phyloP scores from a whole-genome alignment of 1,284 basidiomycete genomes.

The Malassezia psittaci region DNA sequence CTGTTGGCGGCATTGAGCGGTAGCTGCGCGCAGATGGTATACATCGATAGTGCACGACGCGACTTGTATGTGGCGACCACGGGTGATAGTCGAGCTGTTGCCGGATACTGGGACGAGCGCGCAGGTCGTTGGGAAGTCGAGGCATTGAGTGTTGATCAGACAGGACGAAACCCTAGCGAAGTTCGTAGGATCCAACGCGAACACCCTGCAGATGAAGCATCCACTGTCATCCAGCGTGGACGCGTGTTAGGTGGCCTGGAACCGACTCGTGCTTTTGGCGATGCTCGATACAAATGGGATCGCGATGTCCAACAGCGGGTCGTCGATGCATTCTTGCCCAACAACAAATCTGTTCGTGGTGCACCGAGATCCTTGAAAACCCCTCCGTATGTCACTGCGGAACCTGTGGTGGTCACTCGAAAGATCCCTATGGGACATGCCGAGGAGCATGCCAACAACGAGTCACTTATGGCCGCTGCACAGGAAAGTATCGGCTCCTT shows the following conservation, averaged over 20 bases:
- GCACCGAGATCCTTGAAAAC: slow-evolving; percentile 38
- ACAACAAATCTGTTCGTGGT: slow-evolving; percentile 22
- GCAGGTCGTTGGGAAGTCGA: slow-evolving; percentile 68
- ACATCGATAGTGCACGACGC: slow-evolving; percentile 41
- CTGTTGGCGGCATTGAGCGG: slow-evolving; percentile 41
- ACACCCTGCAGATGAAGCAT: slow-evolving; percentile 64
- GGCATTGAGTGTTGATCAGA: slow-evolving; percentile 87
- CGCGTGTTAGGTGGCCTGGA: slow-evolving; percentile 71
- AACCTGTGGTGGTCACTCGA: slow-evolving; percentile 55
- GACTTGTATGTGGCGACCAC: slow-evolving; percentile 60
- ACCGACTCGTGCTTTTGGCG: slow-evolving; percentile 86
- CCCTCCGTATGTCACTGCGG: slow-evolving; percentile 84
- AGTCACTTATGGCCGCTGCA: slow-evolving; percentile 4
- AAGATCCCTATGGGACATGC: slow-evolving; percentile 8
- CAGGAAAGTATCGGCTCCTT: background rate
- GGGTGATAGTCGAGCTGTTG: slow-evolving; percentile 89
- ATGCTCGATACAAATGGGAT: slow-evolving; percentile 76
- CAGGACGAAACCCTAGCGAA: slow-evolving; percentile 79
- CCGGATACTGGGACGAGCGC: slow-evolving; percentile 64
- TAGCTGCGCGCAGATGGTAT: slow-evolving; percentile 42
- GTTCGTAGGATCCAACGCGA: slow-evolving; percentile 66
- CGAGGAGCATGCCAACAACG: slow-evolving; percentile 47
- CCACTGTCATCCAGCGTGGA: slow-evolving; percentile 68
- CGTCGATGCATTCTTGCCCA: slow-evolving; percentile 47
- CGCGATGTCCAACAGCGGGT: slow-evolving; percentile 48